Evolutionary conservation across 163 green algal genomes (phyloP).

Genomic region (Chlamydomonas reinhardtii): DNA sequence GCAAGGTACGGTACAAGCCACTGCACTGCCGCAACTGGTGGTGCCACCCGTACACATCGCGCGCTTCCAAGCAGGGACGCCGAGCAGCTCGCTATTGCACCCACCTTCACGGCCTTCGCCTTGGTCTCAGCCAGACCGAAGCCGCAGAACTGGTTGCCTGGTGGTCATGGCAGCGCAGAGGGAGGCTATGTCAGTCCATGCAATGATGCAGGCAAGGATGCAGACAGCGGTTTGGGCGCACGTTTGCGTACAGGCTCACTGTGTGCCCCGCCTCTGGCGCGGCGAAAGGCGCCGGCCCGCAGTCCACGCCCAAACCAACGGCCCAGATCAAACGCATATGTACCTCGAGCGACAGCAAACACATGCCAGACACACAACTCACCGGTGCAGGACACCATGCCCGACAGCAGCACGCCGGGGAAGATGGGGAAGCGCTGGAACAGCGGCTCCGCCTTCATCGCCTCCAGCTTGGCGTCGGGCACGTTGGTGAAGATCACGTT

Average conservation of each 20-base stretch:
- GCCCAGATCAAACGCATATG: too few relatives aligned
- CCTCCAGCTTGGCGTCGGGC: conserved; percentile 83
- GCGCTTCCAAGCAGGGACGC: too few relatives aligned
- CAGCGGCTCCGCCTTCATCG: conserved; percentile 83
- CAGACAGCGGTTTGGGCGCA: too few relatives aligned
- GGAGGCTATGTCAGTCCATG: not conserved
- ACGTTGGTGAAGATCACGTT: conserved; percentile 96
- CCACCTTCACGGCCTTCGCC: conserved; percentile 63
- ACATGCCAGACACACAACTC: not conserved
- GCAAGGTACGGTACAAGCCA: too few relatives aligned
- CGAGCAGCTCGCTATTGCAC: too few relatives aligned
- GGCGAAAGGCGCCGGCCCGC: too few relatives aligned
- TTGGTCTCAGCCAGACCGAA: conserved; percentile 98
- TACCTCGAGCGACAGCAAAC: too few relatives aligned
- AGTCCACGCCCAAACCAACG: too few relatives aligned
- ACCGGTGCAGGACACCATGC: conserved; percentile 93
- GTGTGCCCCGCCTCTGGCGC: too few relatives aligned
- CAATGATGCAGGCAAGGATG: not conserved
- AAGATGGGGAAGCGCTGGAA: conserved; percentile 78
- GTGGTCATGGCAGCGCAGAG: not conserved
- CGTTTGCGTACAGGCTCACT: too few relatives aligned
- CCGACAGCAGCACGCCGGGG: conserved; percentile 67
- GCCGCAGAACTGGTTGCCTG: conserved; percentile 96
- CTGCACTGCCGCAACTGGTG: too few relatives aligned
- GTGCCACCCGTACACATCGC: too few relatives aligned